These are phyloP conservation scores for Salvia splendens DNA, from an alignment of 257 asterid species.

Conservation along the genomic window DNA sequence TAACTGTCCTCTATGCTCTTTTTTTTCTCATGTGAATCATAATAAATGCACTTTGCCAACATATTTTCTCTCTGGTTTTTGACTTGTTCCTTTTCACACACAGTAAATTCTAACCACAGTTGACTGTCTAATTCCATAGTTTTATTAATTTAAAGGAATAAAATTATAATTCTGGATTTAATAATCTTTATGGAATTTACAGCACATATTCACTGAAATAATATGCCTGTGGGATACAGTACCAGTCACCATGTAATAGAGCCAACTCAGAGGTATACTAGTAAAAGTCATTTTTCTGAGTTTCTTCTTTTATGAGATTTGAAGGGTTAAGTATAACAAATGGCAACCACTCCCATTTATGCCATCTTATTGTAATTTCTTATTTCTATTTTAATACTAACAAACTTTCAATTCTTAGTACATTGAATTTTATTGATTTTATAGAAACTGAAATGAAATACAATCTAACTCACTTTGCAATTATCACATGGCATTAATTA, in stretches of 20 bases:
- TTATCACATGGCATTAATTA: no score
- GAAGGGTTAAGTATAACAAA: no score
- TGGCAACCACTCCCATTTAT: no score
- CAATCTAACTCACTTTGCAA: no score
- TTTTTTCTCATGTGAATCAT: conserved; percentile 21
- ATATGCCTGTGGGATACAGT: neutral
- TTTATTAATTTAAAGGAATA: neutral
- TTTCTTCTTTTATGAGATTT: neutral
- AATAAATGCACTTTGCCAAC: conserved; percentile 16
- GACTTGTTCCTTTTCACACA: conserved; percentile 5
- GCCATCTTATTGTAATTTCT: no score
- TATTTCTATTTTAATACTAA: no score
- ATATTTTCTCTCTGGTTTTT: conserved; percentile 2
- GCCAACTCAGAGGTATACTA: neutral
- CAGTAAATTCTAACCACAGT: neutral
- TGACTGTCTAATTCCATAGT: conserved; percentile 8
- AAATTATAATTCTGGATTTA: neutral
- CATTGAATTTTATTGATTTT: no score
- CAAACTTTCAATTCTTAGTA: neutral
- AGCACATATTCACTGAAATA: neutral
- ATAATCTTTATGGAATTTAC: neutral
- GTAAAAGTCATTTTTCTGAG: neutral
- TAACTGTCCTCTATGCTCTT: neutral
- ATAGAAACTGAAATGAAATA: no score
- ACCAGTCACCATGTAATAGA: neutral